Evolutionary conservation across 257 asterid species (phyloP).

Genomic region (Petrea volubilis): DNA sequence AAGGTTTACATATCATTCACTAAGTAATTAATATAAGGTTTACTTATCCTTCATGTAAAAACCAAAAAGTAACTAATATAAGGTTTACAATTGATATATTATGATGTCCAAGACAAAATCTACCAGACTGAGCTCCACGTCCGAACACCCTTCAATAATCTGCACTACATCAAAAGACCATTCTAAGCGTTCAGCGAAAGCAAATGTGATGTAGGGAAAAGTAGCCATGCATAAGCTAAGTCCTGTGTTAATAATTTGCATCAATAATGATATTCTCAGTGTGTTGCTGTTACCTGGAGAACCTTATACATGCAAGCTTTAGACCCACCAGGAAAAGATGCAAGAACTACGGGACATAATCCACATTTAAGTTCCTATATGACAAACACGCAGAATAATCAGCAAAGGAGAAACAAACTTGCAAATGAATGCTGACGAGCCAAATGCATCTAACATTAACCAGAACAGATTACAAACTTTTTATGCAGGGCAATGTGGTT

Average conservation of each 20-base stretch:
- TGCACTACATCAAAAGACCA: constrained; percentile 39
- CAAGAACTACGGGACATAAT: constrained; percentile 75
- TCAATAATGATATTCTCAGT: background rate
- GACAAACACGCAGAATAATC: constrained; percentile 16
- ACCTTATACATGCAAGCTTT: constrained; percentile 92
- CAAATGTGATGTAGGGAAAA: background rate
- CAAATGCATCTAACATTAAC: background rate
- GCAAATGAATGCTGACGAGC: background rate
- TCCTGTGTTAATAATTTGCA: background rate
- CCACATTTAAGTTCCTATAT: constrained; percentile 67
- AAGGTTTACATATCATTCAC: constrained; percentile 13
- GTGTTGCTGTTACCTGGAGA: constrained; percentile 61
- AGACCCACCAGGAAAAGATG: constrained; percentile 82
- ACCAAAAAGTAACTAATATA: constrained; percentile 15
- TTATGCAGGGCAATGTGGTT: background rate
- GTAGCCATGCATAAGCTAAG: background rate
- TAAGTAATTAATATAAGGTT: constrained; percentile 4
- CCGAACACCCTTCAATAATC: constrained; percentile 80
- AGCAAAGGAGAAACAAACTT: constrained; percentile 1
- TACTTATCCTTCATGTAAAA: constrained; percentile 51
- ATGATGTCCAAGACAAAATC: constrained; percentile 9
- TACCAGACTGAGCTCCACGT: constrained; percentile 80
- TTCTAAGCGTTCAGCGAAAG: background rate
- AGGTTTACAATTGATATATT: constrained; percentile 2
- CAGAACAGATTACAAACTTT: background rate